Evolutionary conservation across 495 filamentous ascomycete species (phyloP).

Genomic region (Darksidea phi): DNA sequence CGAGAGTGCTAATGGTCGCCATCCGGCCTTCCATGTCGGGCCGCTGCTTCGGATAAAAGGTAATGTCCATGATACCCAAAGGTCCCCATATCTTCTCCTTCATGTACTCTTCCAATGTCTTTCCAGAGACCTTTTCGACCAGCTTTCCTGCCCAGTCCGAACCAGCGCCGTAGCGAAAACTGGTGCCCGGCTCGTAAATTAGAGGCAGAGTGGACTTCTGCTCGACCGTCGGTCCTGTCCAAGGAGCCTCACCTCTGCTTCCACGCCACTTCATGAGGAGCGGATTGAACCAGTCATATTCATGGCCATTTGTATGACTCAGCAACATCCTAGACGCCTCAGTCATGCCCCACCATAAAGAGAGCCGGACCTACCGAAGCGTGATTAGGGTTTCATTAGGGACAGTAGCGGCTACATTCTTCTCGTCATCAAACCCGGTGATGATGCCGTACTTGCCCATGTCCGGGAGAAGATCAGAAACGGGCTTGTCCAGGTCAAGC

Average conservation of each 20-base stretch:
- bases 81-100: neutral
- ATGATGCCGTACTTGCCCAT: constrained; percentile 34
- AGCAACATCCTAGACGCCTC: neutral
- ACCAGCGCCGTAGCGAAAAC: constrained; percentile 1
- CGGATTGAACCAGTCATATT: constrained; percentile 18
- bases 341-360: neutral
- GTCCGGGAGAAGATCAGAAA: constrained; percentile 32
- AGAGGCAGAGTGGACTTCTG: constrained; percentile 3
- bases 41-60: neutral
- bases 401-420: constrained; percentile 8
- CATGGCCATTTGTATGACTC: constrained; percentile 10
- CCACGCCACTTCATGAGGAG: constrained; percentile 12
- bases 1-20: constrained; percentile 4
- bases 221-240: constrained; percentile 8
- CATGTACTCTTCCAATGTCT: constrained; percentile 1
- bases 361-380: constrained; percentile 5
- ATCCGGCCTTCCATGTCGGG: neutral
- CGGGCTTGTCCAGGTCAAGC: constrained; percentile 11
- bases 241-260: neutral
- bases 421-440: constrained; percentile 31
- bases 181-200: constrained; percentile 8
- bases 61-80: constrained; percentile 28
- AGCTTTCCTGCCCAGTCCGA: constrained; percentile 14
- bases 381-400: constrained; percentile 25
- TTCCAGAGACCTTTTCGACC: constrained; percentile 2